Percentiles rank a stretch among this genome's conserved stretches.
These are phyloP conservation scores for Viridothelium virens DNA, from an alignment of 495 filamentous ascomycete genomes.

Conservation along the genomic window DNA sequence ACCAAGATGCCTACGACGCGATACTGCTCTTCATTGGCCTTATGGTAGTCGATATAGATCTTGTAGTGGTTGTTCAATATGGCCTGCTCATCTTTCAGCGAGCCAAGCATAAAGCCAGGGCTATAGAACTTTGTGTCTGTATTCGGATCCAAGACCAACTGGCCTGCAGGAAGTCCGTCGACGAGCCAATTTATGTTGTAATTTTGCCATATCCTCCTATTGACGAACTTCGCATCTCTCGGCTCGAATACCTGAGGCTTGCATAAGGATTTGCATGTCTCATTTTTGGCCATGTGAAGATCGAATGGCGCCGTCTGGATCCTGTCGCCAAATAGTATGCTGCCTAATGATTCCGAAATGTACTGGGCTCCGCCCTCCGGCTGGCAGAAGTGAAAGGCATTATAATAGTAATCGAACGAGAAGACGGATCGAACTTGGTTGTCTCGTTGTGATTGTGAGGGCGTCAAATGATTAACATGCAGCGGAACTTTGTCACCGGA, in stretches of 20 bases:
- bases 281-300: slow-evolving; percentile 72
- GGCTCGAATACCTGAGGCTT: slow-evolving; percentile 54
- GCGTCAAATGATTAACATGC: slow-evolving; percentile 85
- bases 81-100: slow-evolving; percentile 40
- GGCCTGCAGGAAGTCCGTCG: slow-evolving; percentile 85
- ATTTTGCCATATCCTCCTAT: slow-evolving; percentile 66
- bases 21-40: slow-evolving; percentile 56
- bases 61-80: slow-evolving; percentile 88
- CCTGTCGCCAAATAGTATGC: slow-evolving; percentile 92
- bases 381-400: slow-evolving; percentile 74
- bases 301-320: slow-evolving; percentile 89
- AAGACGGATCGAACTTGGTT: slow-evolving; percentile 79
- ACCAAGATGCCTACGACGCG: slow-evolving; percentile 89
- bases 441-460: slow-evolving; percentile 64
- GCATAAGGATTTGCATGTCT: slow-evolving; percentile 77
- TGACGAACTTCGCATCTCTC: slow-evolving; percentile 68
- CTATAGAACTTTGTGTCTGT: slow-evolving; percentile 72
- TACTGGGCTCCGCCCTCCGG: slow-evolving; percentile 65
- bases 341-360: slow-evolving; percentile 82
- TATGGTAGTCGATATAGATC: slow-evolving; percentile 88
- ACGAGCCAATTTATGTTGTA: slow-evolving; percentile 94
- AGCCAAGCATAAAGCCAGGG: slow-evolving; percentile 81
- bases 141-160: slow-evolving; percentile 62
- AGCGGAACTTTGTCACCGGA: slow-evolving; percentile 70
- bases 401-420: slow-evolving; percentile 91